These are phyloP conservation scores for Malania oleifera DNA, from an alignment of 164 flowering plant genomes.

Conservation along the genomic window DNA sequence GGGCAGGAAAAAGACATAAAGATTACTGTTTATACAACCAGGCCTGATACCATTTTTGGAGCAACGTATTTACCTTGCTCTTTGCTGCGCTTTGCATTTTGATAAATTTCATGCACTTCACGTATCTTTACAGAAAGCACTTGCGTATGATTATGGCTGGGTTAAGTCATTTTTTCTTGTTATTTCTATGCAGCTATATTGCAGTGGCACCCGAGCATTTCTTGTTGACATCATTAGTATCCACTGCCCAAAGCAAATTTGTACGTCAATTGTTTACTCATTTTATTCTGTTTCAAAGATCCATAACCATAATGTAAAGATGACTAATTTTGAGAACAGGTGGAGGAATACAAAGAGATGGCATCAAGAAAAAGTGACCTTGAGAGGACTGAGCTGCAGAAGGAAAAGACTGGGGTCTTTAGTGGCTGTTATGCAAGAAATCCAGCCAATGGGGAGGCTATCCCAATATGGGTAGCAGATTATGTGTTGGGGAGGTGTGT, in stretches of 20 bases:
- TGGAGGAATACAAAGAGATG: slow-evolving; percentile 78
- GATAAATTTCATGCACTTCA: not conserved
- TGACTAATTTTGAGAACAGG: slow-evolving; percentile 45
- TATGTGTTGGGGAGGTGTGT: slow-evolving; percentile 90
- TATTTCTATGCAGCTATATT: slow-evolving; percentile 61
- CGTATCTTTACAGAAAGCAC: not conserved
- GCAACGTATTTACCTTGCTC: slow-evolving; percentile 61
- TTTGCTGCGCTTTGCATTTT: slow-evolving; percentile 8
- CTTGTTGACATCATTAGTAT: slow-evolving; percentile 51
- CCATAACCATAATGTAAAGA: slow-evolving; percentile 11
- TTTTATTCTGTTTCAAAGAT: not conserved
- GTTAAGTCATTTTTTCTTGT: slow-evolving; percentile 7
- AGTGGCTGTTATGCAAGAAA: slow-evolving; percentile 84
- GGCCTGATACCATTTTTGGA: slow-evolving; percentile 96
- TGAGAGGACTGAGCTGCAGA: slow-evolving; percentile 96
- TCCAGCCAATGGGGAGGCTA: slow-evolving; percentile 79
- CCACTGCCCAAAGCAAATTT: slow-evolving; percentile 48
- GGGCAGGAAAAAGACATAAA: slow-evolving; percentile 51
- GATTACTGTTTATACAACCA: slow-evolving; percentile 81
- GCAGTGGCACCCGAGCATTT: slow-evolving; percentile 93
- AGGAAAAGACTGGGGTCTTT: slow-evolving; percentile 93
- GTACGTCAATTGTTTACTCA: slow-evolving; percentile 39
- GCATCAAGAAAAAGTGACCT: slow-evolving; percentile 91
- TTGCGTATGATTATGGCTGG: not conserved
- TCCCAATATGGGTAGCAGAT: slow-evolving; percentile 98